Base-by-base conservation (phyloP, 169 alveolate genomes). In the Plasmodium inui region DNA sequence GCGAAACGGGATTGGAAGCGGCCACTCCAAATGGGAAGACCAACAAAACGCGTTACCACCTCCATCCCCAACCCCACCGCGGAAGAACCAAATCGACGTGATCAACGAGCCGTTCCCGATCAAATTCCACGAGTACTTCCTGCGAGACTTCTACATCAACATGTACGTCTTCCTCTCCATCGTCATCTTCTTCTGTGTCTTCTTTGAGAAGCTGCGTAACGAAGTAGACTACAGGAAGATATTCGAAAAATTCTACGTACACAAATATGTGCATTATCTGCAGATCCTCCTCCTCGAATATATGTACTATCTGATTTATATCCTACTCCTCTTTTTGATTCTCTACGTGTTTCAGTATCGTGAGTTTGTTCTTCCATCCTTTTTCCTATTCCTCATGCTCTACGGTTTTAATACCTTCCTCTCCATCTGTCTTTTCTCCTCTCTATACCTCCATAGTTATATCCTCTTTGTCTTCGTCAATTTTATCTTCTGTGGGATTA, bases 151-250 rank as follows among this genome's bases (percentile, higher is more conserved):
- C 74, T 90, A 90, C 74, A 90, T 90, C 72, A 90, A 90, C 37
- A 81, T 90, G 76, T 90, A 81, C 30, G 67, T 90, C 44, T 90
- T 90, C 55, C 82, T 90, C 57, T 90, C 95, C 19, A 30, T 90
- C 72, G 84, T 90, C 32, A 90, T 90, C 26, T 90, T 81, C 71
- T 90, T 90, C 81, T 90, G 95, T 22, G 95, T 90, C 34, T 90
- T 90, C 53, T 90, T 81, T 81, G 95, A 90, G n/a, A 41, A 70
- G 26, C 32, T 90, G 70, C 70, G 82, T 34, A 90, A 90, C 53
- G 95, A 90, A 90, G 81, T 90, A 3, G 81, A 80, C 17, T 30
- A 90, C 73, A 90, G 83, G 32, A 90, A 90, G 57, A 28, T 90
- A 2, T 90, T 90, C 37, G 72, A 81, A 3, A n/a, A 90, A 50